Conservation (phyloP, 352 stramenopile genomes). For the Pythium biforme region DNA sequence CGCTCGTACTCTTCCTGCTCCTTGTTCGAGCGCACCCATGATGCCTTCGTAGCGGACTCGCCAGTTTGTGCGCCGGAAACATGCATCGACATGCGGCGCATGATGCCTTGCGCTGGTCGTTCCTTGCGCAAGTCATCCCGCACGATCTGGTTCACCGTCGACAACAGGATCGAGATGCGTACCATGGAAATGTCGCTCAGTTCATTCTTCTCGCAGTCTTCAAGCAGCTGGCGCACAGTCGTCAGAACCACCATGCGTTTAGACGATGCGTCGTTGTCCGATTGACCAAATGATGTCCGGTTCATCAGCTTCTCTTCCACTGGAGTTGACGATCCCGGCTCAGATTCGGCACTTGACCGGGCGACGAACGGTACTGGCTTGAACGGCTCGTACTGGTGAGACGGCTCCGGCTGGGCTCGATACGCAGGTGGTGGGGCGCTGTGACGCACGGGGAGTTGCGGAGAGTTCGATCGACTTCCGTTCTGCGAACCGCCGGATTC, state of each 20-base stretch:
- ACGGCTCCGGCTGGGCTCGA: neutral
- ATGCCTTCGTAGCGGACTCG: conserved; percentile 9
- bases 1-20: conserved; percentile 40
- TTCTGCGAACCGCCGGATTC: conserved; percentile 11
- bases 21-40: conserved; percentile 40
- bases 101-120: conserved; percentile 35
- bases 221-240: conserved; percentile 45
- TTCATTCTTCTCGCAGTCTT: conserved; percentile 57
- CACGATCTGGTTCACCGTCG: conserved; percentile 67
- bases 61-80: neutral
- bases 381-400: neutral
- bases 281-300: conserved; percentile 9
- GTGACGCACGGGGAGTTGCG: conserved; percentile 12
- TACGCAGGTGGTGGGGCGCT: conserved; percentile 10
- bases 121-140: conserved; percentile 57
- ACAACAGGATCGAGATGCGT: conserved; percentile 61
- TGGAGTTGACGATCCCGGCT: conserved; percentile 12
- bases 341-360: conserved; percentile 12
- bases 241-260: conserved; percentile 46
- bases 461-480: conserved; percentile 23
- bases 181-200: conserved; percentile 63
- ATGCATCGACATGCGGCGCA: conserved; percentile 42
- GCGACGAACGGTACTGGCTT: conserved; percentile 2
- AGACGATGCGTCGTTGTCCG: conserved; percentile 11
- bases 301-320: conserved; percentile 19